Evolutionary conservation across 306 rosid species (phyloP).

Genomic region (Dryas alaskensis): DNA sequence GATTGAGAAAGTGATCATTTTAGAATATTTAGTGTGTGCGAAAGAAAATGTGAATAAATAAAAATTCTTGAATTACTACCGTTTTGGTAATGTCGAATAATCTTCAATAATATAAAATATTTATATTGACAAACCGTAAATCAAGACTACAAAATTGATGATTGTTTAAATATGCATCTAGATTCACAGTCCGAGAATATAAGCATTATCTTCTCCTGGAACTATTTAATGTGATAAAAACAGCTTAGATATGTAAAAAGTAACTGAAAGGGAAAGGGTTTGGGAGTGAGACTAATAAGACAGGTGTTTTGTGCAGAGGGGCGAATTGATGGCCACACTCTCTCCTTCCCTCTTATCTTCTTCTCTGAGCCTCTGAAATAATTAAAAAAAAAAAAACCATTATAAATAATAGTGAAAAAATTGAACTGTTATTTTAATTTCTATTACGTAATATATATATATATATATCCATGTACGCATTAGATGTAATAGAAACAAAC

Average conservation of each 20-base stretch:
- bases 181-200: too few species aligned
- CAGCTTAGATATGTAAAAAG: slow-evolving; percentile 4
- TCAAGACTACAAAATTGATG: too few species aligned
- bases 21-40: too few species aligned
- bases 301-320: slow-evolving; percentile 42
- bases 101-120: too few species aligned
- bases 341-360: slow-evolving; percentile 44
- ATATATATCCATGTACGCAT: not conserved
- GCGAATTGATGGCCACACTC: slow-evolving; percentile 73
- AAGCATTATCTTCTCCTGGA: too few species aligned
- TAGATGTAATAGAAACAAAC: slow-evolving; percentile 18
- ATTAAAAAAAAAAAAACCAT: not conserved
- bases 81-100: too few species aligned
- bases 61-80: too few species aligned
- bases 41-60: too few species aligned
- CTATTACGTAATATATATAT: not conserved
- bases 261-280: slow-evolving; percentile 28
- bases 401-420: not conserved
- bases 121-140: too few species aligned
- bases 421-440: not conserved
- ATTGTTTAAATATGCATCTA: too few species aligned
- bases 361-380: slow-evolving; percentile 6
- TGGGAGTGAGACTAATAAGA: slow-evolving; percentile 29
- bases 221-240: too few species aligned
- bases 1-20: too few species aligned